Evolutionary conservation across 257 asterid genomes (phyloP).

Genomic region (Coffea eugenioides): DNA sequence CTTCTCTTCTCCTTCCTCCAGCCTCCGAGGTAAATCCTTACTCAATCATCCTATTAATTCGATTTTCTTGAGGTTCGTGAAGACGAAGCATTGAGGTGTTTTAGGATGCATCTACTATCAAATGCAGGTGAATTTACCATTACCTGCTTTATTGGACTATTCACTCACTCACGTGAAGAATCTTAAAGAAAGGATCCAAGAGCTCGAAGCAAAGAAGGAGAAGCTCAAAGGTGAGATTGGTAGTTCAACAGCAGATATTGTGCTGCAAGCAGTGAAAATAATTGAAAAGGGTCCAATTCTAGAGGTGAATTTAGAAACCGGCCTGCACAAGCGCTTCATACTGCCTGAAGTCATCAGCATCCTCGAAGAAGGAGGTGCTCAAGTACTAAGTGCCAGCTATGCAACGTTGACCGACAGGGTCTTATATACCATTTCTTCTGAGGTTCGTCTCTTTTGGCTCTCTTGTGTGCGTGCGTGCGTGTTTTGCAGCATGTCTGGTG

Average conservation of each 20-base stretch:
- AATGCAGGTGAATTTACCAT: slow-evolving; percentile 7
- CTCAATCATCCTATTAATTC: too few species aligned
- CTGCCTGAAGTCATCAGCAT: slow-evolving; percentile 10
- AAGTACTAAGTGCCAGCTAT: neutral
- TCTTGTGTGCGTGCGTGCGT: neutral
- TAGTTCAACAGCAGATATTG: neutral
- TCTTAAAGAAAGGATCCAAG: slow-evolving; percentile 7
- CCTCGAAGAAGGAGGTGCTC: slow-evolving; percentile 25
- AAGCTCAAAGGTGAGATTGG: neutral
- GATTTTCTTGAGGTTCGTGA: too few species aligned
- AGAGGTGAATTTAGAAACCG: slow-evolving; percentile 16
- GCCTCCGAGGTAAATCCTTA: neutral
- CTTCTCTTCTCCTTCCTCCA: neutral
- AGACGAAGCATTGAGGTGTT: too few species aligned
- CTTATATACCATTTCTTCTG: slow-evolving; percentile 4
- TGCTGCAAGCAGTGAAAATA: neutral
- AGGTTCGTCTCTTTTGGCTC: neutral
- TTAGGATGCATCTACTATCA: too few species aligned
- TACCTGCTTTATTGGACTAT: slow-evolving; percentile 3
- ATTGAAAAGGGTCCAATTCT: slow-evolving; percentile 15
- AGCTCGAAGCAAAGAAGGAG: slow-evolving; percentile 9
- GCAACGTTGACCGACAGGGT: slow-evolving; percentile 2
- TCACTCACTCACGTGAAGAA: neutral
- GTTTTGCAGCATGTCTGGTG: too few species aligned
- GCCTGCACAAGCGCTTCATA: neutral